A percentile compares a stretch with the other conserved stretches of the same genome.
These are phyloP conservation scores for Microglena sp. DNA, from an alignment of 139 green algal species.

Conservation along the genomic window DNA sequence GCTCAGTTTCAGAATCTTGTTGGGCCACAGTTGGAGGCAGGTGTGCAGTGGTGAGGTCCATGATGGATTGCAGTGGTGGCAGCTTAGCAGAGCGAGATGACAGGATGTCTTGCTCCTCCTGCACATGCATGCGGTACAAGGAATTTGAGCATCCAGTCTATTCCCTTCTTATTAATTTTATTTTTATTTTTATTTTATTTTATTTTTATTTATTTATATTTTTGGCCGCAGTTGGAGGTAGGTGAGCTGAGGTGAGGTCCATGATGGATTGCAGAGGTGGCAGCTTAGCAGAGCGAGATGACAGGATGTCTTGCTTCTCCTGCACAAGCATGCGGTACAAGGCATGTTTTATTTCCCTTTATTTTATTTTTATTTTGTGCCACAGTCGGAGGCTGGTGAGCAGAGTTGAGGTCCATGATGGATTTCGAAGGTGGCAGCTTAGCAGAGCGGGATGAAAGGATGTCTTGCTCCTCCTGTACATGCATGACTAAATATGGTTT, in stretches of 20 bases:
- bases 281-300: slow-evolving; percentile 23
- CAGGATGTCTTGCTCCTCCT: slow-evolving; percentile 29
- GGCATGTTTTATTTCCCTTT: too few species aligned
- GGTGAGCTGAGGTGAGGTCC: slow-evolving; percentile 54
- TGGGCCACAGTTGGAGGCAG: slow-evolving; percentile 24
- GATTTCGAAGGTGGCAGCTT: slow-evolving; percentile 53
- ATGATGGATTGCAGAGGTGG: slow-evolving; percentile 54
- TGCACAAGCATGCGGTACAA: too few species aligned
- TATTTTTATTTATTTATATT: too few species aligned
- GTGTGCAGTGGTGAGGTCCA: slow-evolving; percentile 52
- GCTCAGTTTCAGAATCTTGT: neutral
- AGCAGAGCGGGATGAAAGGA: slow-evolving; percentile 7
- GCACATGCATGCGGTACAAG: too few species aligned
- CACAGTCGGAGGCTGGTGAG: slow-evolving; percentile 36
- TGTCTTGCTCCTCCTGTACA: slow-evolving; percentile 35
- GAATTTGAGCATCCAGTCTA: too few species aligned
- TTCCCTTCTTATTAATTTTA: too few species aligned
- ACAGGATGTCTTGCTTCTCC: slow-evolving; percentile 22
- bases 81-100: slow-evolving; percentile 22
- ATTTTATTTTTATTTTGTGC: too few species aligned
- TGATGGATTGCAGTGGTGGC: slow-evolving; percentile 51
- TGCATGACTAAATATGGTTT: too few species aligned
- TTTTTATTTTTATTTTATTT: too few species aligned
- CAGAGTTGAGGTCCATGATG: slow-evolving; percentile 51
- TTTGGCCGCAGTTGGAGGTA: too few species aligned